Evolutionary conservation across 331 rosid genomes (phyloP), one percentile per base, ranked within the genome.

Genomic region (Malus hybrid): DNA sequence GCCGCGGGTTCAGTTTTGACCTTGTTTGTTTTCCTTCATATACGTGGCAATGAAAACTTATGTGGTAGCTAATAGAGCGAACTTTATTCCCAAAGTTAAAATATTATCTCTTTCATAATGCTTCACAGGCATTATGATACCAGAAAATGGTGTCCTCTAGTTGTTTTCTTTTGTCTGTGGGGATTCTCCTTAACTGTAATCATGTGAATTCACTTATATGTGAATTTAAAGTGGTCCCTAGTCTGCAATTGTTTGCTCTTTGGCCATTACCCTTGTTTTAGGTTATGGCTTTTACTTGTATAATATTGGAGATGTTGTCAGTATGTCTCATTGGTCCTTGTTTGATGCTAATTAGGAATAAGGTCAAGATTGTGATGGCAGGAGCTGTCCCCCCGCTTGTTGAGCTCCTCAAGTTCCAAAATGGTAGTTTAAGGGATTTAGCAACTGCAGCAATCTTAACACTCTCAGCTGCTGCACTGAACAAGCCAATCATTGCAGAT

Each of bases 401-500:
- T 74, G 97, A 92, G 77, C 88, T 92, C 66, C 91, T 92, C 71
- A 92, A 87, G 82, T 73, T 86, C 79, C 88, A 86, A 83, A 85
- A 81, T 64, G 80, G 88, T 70, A 82, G 84, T 66, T 60, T 90
- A 46, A 79, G 91, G 84, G 97, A 92, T 69, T 75, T 90, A 78
- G 96, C 97, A 57, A 90, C 97, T 3, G 97, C 97, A 22, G 97
- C 97, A 62, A 88, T 90, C 84, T 82, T 92, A 73, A 83, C 96
- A 16, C 93, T 92, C 46, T 92, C 97, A 3, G 93, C 96, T 57
- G 93, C 96, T 77, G 84, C 86, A 29, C 63, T 86, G 61, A 92
- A 92, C 90, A 88, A 90, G 83, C 87, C 91, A 18, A 81, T 83
- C 26, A 92, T 92, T 77, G 89, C 82, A 70, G 85, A 90, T 42